These are phyloP conservation scores for Cladophialophora psammophila DNA, from an alignment of 2,329 filamentous ascomycete species.

Conservation along the genomic window DNA sequence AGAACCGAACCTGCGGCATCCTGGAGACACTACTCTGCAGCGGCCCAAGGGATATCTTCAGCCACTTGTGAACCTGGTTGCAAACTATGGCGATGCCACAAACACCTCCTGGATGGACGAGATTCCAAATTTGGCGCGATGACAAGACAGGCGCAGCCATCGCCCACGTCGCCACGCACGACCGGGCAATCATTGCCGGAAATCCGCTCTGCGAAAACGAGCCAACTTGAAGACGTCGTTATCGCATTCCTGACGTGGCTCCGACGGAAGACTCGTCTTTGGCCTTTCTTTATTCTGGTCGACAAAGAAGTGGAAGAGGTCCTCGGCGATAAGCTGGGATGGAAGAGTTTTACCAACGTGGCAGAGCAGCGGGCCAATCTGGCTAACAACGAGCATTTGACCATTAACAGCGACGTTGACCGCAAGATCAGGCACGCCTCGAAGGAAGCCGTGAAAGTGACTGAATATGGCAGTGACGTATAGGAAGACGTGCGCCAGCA, in stretches of 20 bases:
- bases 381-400: slow-evolving; percentile 62
- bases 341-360: slow-evolving; percentile 79
- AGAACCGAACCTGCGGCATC: slow-evolving; percentile 66
- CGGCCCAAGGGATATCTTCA: slow-evolving; percentile 50
- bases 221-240: slow-evolving; percentile 73
- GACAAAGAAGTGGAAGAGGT: slow-evolving; percentile 74
- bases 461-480: slow-evolving; percentile 67
- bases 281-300: slow-evolving; percentile 80
- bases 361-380: slow-evolving; percentile 81
- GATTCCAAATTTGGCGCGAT: slow-evolving; percentile 80
- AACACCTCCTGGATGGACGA: slow-evolving; percentile 88
- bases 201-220: slow-evolving; percentile 79
- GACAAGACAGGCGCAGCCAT: slow-evolving; percentile 74
- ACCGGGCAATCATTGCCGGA: slow-evolving; percentile 77
- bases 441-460: slow-evolving; percentile 76
- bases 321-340: slow-evolving; percentile 73
- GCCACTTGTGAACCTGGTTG: slow-evolving; percentile 78
- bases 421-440: slow-evolving; percentile 76
- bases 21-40: slow-evolving; percentile 76
- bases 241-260: slow-evolving; percentile 72
- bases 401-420: slow-evolving; percentile 61
- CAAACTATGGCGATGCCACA: slow-evolving; percentile 85
- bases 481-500: slow-evolving; percentile 68
- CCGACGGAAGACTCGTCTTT: slow-evolving; percentile 64
- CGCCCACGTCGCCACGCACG: slow-evolving; percentile 74